Base-by-base conservation (phyloP, 768 basidiomycete species). In the Phlebiopsis flavidoalba region DNA sequence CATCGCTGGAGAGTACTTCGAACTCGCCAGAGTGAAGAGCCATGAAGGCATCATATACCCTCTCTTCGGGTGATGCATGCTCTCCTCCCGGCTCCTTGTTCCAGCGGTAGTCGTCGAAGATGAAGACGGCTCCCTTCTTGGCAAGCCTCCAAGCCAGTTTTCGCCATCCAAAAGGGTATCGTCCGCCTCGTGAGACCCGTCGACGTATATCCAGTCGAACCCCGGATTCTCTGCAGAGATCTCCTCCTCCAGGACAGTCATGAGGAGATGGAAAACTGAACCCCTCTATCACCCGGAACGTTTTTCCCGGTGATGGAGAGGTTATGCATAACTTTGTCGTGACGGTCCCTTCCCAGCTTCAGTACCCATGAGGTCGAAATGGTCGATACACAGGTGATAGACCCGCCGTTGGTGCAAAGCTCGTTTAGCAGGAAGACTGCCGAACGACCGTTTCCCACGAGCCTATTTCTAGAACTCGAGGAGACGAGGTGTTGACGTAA, bases 391-490 rank as follows among this genome's bases (percentile, higher is more conserved):
- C 82, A 84, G 40, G 81, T 74, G 17, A 85, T 68, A 52, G 79
- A 77, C 1, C 80, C 79, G n/a, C 69, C 70, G 1, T 68, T 59
- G 11, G 69, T 67, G 68, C 81, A 82, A 50, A 85, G 76, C 33
- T 77, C 74, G n/a, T 67, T 75, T 36, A 82, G 71, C 53, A 83
- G 72, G 70, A 83, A 85, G 24, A 83, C 77, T 22, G 81, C 83
- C 0, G 84, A 86, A 40, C 83, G 78, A n/a, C 83, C 84, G n/a
- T n/a, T 69, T 85, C 84, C 82, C 83, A 85, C 17, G 81, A 83
- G 8, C 84, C 83, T 15, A 85, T 81, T 66, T 84, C 84, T 14
- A 85, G 77, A 1, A 72, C 77, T 17, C 83, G 77, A 11, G 84
- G 82, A 0, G 66, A 64, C 11, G 70, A 47, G 15, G 79, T 70